Conservation (phyloP, 2,329 filamentous ascomycete genomes). For the Cryoendolithus antarcticus region DNA sequence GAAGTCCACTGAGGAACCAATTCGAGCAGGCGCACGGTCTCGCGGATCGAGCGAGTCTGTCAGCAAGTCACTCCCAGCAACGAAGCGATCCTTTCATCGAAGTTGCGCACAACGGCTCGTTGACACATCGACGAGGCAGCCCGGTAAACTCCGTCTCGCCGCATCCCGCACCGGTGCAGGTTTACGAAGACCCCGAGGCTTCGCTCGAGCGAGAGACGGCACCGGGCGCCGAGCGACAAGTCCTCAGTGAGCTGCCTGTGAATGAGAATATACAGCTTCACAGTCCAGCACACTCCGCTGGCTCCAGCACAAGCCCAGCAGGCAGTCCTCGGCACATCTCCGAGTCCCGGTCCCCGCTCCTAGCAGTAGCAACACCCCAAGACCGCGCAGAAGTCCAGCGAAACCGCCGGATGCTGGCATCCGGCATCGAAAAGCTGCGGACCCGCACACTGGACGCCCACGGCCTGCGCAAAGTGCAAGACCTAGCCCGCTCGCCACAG, state of each 20-base stretch:
- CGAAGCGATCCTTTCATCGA: conserved; percentile 6
- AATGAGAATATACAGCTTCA: conserved; percentile 30
- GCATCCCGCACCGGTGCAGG: conserved; percentile 32
- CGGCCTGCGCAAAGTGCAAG: conserved; percentile 67
- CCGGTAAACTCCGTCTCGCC: conserved; percentile 16
- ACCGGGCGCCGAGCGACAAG: conserved; percentile 23
- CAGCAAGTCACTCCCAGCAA: conserved; percentile 2
- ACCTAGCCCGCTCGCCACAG: conserved; percentile 55
- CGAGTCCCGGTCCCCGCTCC: conserved; percentile 8
- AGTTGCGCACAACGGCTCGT: background rate
- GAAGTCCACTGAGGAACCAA: conserved; percentile 21
- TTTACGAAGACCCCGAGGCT: conserved; percentile 42
- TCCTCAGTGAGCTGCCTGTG: conserved; percentile 39
- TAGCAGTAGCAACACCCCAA: conserved; percentile 14
- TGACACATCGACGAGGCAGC: conserved; percentile 6
- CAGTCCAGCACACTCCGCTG: conserved; percentile 18
- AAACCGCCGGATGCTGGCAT: conserved; percentile 51
- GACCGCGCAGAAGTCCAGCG: conserved; percentile 31
- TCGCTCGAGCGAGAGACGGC: conserved; percentile 21
- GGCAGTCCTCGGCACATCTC: conserved; percentile 14
- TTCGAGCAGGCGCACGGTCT: conserved; percentile 20
- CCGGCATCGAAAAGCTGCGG: conserved; percentile 62
- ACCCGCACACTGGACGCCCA: conserved; percentile 64
- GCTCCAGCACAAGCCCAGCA: conserved; percentile 17
- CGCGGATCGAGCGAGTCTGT: conserved; percentile 6